Conservation (phyloP, 495 filamentous ascomycete species). For the Echria macrotheca region DNA sequence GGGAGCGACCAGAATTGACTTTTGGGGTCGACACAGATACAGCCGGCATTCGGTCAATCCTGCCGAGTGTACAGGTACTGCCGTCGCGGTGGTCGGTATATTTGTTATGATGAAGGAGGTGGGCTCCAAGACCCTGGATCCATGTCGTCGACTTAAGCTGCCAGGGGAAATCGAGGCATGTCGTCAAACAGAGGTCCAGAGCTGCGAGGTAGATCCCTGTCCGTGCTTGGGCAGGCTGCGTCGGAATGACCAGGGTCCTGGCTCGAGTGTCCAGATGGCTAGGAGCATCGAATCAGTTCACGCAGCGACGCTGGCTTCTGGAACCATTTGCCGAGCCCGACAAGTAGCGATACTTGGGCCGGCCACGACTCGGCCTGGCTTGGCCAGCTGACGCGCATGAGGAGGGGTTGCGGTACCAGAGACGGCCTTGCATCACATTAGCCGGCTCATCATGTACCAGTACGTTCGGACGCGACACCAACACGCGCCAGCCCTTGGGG, state of each 20-base stretch:
- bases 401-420: slow-evolving; percentile 16
- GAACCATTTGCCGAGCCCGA: slow-evolving; percentile 27
- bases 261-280: slow-evolving; percentile 21
- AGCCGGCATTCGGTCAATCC: slow-evolving; percentile 19
- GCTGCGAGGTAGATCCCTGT: slow-evolving; percentile 31
- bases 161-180: slow-evolving; percentile 23
- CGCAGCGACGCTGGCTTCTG: slow-evolving; percentile 17
- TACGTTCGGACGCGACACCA: slow-evolving; percentile 9
- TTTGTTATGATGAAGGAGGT: slow-evolving; percentile 27
- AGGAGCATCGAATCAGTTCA: slow-evolving; percentile 21
- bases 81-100: slow-evolving; percentile 20
- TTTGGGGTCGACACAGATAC: slow-evolving; percentile 15
- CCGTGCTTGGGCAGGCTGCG: slow-evolving; percentile 26
- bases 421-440: slow-evolving; percentile 16
- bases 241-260: slow-evolving; percentile 25
- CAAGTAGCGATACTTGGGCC: slow-evolving; percentile 18
- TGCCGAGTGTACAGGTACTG: slow-evolving; percentile 24
- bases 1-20: slow-evolving; percentile 12
- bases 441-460: slow-evolving; percentile 15
- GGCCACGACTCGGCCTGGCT: slow-evolving; percentile 6
- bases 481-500: slow-evolving; percentile 15
- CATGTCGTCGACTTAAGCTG: slow-evolving; percentile 30
- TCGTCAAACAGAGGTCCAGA: slow-evolving; percentile 24
- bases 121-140: slow-evolving; percentile 23
- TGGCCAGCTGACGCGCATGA: slow-evolving; percentile 18